phyloP scores from a whole-genome alignment of 2,329 filamentous ascomycete species.

The Penicillium sumatraense region DNA sequence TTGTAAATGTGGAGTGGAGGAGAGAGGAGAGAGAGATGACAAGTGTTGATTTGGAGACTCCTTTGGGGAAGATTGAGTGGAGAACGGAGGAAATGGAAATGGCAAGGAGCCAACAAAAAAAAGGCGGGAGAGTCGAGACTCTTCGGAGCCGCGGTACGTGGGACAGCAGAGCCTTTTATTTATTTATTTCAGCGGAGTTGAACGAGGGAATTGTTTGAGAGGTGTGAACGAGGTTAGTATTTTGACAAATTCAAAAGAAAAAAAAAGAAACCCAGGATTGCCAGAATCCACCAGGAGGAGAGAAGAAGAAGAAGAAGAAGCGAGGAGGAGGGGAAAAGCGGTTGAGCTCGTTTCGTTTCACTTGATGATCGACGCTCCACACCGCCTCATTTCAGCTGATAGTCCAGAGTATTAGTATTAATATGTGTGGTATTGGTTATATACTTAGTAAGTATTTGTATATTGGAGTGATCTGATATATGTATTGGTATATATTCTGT shows the following conservation, averaged over 20 bases:
- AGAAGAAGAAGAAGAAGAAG: not conserved
- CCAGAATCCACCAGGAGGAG: not conserved
- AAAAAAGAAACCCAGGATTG: not conserved
- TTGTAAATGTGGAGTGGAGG: not conserved
- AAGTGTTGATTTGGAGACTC: no score
- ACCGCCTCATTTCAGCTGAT: slow-evolving; percentile 28
- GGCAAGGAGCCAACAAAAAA: no score
- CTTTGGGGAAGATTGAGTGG: no score
- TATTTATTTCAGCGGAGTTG: not conserved
- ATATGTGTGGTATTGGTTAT: no score
- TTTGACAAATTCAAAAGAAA: not conserved
- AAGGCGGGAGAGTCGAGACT: no score
- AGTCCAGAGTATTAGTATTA: no score
- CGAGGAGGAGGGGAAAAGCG: slow-evolving; percentile 18
- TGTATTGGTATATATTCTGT: not conserved
- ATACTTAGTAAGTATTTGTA: no score
- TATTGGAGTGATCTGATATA: not conserved
- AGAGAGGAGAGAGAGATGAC: not conserved
- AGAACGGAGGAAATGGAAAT: no score
- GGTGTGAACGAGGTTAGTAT: not conserved
- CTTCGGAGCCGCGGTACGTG: no score
- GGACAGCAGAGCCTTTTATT: slow-evolving; percentile 1
- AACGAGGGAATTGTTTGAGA: not conserved
- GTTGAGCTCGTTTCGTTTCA: slow-evolving; percentile 26
- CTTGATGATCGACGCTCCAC: slow-evolving; percentile 25